Base-by-base conservation (phyloP, 331 rosid genomes). In the Quercus lobata region DNA sequence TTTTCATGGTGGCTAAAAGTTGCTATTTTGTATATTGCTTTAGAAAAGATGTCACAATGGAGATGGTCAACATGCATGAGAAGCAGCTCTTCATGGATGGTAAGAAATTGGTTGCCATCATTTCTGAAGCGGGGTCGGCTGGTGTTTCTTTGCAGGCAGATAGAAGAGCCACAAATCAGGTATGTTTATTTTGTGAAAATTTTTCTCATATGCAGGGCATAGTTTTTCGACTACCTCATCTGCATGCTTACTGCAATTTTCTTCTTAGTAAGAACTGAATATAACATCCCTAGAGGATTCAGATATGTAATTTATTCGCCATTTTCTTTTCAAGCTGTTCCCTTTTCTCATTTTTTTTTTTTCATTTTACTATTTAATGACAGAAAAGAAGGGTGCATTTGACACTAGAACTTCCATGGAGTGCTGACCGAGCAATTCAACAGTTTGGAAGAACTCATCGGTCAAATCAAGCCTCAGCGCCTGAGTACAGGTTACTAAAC, bases 381-480 rank as follows among this genome's bases (percentile, higher is more conserved):
- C 86, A 93, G 98, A 93, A 81, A 87, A 89, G 98, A 89, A 89
- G 98, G 82, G 97, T 93, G 66, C 98, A 93, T 84, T 72, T 93
- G 73, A 93, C 98, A 76, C 83, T 93, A 35, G 98, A 93, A 76
- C 97, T 93, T 84, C 98, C 98, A 49, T 93, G 98, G 98, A 93
- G 98, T 88, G 98, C 98, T 63, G 98, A 93, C 80, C 85, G 97
- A 76, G 98, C 97, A n/a, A 93, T 93, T 77, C 98, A 93, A 83
- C 98, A 93, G 87, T 93, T 93, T 80, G 98, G 98, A 91, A 89
- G 98, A 85, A 90, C 98, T 76, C 98, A 93, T 83, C 88, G 97
- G 19, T 93, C 98, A 22, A 93, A 93, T 87, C 98, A 93, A 89
- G 92, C 97, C 71, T 93, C 98, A 19, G 98, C 98, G 54, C 98